Evolutionary conservation across 1,284 basidiomycete species (phyloP).

Genomic region (Cryptococcus maquisensis): DNA sequence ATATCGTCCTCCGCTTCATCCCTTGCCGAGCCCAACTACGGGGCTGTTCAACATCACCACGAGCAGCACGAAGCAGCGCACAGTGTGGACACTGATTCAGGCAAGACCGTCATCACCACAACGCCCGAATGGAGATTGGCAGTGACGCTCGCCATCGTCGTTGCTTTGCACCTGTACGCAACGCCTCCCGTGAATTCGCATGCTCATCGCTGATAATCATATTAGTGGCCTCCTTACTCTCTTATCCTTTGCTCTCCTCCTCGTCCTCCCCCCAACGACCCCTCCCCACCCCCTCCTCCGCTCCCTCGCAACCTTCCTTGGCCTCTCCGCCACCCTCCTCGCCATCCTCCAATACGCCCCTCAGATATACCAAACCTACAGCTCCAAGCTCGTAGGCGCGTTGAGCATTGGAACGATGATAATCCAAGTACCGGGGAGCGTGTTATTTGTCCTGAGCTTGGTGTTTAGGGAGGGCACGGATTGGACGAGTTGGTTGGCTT

Average conservation of each 20-base stretch:
- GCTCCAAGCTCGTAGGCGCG: conserved; percentile 76
- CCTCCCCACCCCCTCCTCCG: conserved; percentile 52
- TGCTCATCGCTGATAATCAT: conserved; percentile 51
- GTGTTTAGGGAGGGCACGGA: conserved; percentile 72
- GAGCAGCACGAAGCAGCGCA: neutral
- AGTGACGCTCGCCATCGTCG: conserved; percentile 66
- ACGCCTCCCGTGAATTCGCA: conserved; percentile 47
- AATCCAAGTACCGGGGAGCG: conserved; percentile 86
- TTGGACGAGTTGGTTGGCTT: conserved; percentile 85
- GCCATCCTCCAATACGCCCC: conserved; percentile 83
- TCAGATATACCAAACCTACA: conserved; percentile 77
- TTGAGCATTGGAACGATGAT: conserved; percentile 89
- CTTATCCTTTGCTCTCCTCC: conserved; percentile 43
- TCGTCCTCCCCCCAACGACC: conserved; percentile 45
- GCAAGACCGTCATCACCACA: conserved; percentile 17
- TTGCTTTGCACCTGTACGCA: conserved; percentile 70
- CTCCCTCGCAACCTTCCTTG: conserved; percentile 80
- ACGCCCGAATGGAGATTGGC: conserved; percentile 69
- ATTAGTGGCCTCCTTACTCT: conserved; percentile 28
- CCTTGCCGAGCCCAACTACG: conserved; percentile 1
- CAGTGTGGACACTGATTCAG: neutral
- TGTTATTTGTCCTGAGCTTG: conserved; percentile 82
- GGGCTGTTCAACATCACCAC: neutral
- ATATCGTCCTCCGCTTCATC: conserved; percentile 6
- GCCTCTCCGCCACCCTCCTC: conserved; percentile 71